Evolutionary conservation across 2,329 filamentous ascomycete genomes (phyloP).

Genomic region (Fusarium anthophilum): DNA sequence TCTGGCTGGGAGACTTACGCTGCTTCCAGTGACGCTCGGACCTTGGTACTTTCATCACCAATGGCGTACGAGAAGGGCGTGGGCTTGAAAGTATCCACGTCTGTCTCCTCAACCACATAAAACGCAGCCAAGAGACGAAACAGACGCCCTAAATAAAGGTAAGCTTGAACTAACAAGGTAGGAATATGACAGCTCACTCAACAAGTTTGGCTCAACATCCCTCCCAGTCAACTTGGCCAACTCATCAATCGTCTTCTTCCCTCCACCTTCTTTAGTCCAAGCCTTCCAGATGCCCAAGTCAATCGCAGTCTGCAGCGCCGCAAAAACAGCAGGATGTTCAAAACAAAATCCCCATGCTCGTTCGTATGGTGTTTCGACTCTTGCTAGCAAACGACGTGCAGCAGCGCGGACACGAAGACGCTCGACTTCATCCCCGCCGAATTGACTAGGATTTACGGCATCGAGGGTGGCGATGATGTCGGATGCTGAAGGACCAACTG

Average conservation of each 20-base stretch:
- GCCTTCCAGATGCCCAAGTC: conserved; percentile 25
- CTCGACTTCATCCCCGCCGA: conserved; percentile 22
- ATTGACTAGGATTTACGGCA: background rate
- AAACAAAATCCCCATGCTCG: conserved; percentile 33
- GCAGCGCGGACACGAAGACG: conserved; percentile 26
- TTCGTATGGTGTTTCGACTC: conserved; percentile 24
- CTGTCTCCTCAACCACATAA: conserved; percentile 25
- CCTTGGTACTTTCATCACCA: conserved; percentile 32
- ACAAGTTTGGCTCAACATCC: conserved; percentile 16
- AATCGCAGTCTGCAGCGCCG: conserved; percentile 20
- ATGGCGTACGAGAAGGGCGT: conserved; percentile 25
- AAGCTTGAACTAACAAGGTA: background rate
- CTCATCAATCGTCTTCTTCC: conserved; percentile 22
- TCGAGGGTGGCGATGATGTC: conserved; percentile 17
- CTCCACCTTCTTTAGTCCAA: conserved; percentile 11
- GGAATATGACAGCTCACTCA: background rate
- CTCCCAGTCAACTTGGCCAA: conserved; percentile 4
- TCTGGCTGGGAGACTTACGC: background rate
- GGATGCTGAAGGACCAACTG: background rate
- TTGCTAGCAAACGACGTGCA: conserved; percentile 13
- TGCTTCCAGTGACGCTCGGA: conserved; percentile 27
- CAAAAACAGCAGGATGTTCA: conserved; percentile 27
- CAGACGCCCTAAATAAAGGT: background rate
- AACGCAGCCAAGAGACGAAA: conserved; percentile 31
- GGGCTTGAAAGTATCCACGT: conserved; percentile 24